A percentile compares a stretch with the other conserved stretches of the same genome.
Evolutionary conservation across 1,284 basidiomycete species (phyloP).

Genomic region (Ustilago vetiveriae): DNA sequence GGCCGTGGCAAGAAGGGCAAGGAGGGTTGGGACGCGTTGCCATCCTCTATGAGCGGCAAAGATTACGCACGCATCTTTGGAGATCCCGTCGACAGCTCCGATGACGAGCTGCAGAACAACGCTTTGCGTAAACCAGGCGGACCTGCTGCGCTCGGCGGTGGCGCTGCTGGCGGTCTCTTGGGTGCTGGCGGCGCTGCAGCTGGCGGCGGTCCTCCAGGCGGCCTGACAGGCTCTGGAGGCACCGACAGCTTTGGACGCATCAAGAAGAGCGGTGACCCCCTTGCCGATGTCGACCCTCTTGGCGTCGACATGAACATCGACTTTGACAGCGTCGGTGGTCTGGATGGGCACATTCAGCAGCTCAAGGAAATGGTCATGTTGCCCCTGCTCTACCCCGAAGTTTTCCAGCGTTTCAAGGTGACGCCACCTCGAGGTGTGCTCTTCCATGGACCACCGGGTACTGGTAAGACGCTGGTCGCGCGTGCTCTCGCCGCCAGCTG

Average conservation of each 20-base stretch:
- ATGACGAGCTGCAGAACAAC: conserved; percentile 59
- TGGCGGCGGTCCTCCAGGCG: conserved; percentile 45
- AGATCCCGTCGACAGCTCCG: conserved; percentile 59
- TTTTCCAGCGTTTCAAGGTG: conserved; percentile 93
- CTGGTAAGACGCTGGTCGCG: conserved; percentile 71
- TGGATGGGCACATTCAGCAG: conserved; percentile 95
- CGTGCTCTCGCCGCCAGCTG: conserved; percentile 94
- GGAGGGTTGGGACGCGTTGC: conserved; percentile 55
- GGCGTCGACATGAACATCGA: conserved; percentile 93
- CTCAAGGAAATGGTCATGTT: conserved; percentile 98
- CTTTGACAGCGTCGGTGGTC: conserved; percentile 95
- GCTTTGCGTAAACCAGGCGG: conserved; percentile 42
- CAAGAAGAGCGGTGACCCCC: conserved; percentile 70
- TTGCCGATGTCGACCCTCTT: conserved; percentile 96
- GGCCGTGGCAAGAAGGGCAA: conserved; percentile 54
- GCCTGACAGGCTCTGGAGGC: conserved; percentile 32
- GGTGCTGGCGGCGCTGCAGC: conserved; percentile 49
- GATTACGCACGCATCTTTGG: conserved; percentile 64
- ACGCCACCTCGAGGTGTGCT: conserved; percentile 96
- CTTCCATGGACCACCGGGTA: conserved; percentile 73
- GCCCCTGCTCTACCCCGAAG: conserved; percentile 93
- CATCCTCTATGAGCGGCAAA: conserved; percentile 61
- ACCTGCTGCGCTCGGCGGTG: conserved; percentile 30
- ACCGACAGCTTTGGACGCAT: conserved; percentile 51
- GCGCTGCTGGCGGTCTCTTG: conserved; percentile 40